Base-by-base conservation (phyloP, 2,329 filamentous ascomycete species). In the Emydomyces testavorans region DNA sequence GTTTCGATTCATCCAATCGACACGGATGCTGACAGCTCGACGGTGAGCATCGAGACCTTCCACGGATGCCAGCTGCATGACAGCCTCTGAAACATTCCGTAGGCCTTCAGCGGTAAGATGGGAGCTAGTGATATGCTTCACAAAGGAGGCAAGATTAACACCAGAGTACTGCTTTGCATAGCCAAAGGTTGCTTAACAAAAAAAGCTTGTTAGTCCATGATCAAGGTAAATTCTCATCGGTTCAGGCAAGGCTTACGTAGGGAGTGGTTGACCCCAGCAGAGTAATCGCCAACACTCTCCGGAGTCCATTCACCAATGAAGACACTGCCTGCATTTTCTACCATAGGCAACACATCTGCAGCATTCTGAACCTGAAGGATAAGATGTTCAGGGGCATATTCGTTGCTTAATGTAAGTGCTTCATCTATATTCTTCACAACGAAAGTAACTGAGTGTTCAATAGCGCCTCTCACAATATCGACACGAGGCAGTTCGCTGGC, bases 81-180 rank as follows among this genome's bases (percentile, higher is more conserved):
- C 92, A 3, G 92, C 88, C 46, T 74, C 71, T 28, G 90, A 87
- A 2, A 98, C 84, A 59, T 93, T 92, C 57, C 77, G 76, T 53
- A 98, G 71, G 18, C 92, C 92, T 59, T 94, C 77, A 15, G 81
- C 78, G 1, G 87, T 94, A 52, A 98, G 75, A 65, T 94, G 85
- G 0, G 88, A 87, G 70, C 85, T 92, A 31, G 92, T 98, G 61
- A 98, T 95, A 73, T 96, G 88, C 72, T 98, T 98, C 65, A 94
- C 78, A 69, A 95, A 98, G 2, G 90, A 96, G 26, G 79, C 87
- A 4, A 98, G 77, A 66, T 94, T 98, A 61, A 98, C 92, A 45
- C 92, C 92, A 4, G 88, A 95, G 71, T 98, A 98, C 67, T 98
- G 92, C 70, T 94, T 94, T 41, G 92, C 92, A 60, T 94, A 98